Evolutionary conservation across 768 basidiomycete species (phyloP).

Genomic region (Tylopilus balloui): DNA sequence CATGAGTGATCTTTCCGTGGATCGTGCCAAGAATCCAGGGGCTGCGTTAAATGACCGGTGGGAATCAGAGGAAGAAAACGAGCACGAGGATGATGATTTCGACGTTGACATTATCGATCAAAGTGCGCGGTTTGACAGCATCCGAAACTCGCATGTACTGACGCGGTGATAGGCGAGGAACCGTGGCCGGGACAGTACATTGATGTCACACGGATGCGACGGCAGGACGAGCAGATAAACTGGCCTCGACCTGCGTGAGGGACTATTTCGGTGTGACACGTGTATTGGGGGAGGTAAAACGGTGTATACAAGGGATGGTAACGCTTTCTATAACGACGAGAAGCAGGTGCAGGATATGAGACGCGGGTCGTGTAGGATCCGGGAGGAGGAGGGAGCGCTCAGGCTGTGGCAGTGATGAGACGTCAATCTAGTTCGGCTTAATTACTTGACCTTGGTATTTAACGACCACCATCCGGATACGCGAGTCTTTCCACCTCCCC

Average conservation of each 20-base stretch:
- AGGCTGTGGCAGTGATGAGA: conserved; percentile 11
- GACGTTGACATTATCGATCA: conserved; percentile 63
- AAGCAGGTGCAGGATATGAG: not conserved
- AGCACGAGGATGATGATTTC: conserved; percentile 43
- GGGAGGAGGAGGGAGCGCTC: not conserved
- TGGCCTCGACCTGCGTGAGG: conserved; percentile 69
- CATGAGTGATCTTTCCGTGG: conserved; percentile 76
- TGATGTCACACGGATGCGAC: conserved; percentile 60
- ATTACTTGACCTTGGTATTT: conserved; percentile 11
- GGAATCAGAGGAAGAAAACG: conserved; percentile 55
- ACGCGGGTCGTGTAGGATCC: conserved; percentile 1
- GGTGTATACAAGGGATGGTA: conserved; percentile 9
- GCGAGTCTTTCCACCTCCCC: conserved; percentile 3
- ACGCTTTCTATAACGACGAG: conserved; percentile 18
- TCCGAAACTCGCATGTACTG: conserved; percentile 6
- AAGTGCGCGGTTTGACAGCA: conserved; percentile 44
- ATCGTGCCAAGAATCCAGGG: conserved; percentile 60
- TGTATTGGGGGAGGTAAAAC: conserved; percentile 2
- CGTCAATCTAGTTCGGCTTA: conserved; percentile 14
- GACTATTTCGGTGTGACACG: not conserved
- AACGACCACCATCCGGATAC: conserved; percentile 13
- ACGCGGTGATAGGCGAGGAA: conserved; percentile 50
- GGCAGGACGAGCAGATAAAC: conserved; percentile 51
- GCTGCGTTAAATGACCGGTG: conserved; percentile 55
- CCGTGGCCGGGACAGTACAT: conserved; percentile 71